These are phyloP conservation scores for Fusarium haematococcum DNA, from an alignment of 2,329 filamentous ascomycete species.

Conservation along the genomic window DNA sequence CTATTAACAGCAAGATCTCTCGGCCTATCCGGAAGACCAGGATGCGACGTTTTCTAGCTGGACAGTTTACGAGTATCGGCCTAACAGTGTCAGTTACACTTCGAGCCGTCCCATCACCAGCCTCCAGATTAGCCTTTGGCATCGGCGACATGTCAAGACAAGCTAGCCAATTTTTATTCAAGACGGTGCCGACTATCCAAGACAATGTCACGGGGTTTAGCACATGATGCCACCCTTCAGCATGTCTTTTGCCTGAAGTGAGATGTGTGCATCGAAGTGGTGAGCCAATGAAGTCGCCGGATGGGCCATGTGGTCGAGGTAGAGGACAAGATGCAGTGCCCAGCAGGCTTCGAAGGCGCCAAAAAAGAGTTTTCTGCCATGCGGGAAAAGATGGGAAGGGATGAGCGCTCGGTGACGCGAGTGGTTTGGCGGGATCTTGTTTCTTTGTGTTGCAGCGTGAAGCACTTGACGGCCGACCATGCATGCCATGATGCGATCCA, in stretches of 20 bases:
- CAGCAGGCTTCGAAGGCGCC: not conserved
- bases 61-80: not conserved
- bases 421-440: slow-evolving; percentile 17
- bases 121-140: not conserved
- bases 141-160: not conserved
- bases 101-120: not conserved
- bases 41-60: not conserved
- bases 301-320: slow-evolving; percentile 40
- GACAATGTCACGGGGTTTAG: slow-evolving; percentile 8
- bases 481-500: slow-evolving; percentile 18
- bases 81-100: not conserved
- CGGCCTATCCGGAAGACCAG: not conserved
- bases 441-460: not conserved
- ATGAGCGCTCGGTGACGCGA: slow-evolving; percentile 21
- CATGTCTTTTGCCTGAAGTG: not conserved
- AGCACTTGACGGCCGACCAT: not conserved
- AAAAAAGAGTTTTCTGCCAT: slow-evolving; percentile 3
- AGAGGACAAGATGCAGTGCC: slow-evolving; percentile 34
- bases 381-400: slow-evolving; percentile 7
- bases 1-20: not conserved
- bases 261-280: slow-evolving; percentile 1
- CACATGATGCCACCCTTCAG: slow-evolving; percentile 15
- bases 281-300: slow-evolving; percentile 36
- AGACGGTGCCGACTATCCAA: not conserved
- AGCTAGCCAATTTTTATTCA: not conserved